Evolutionary conservation across 2,329 filamentous ascomycete genomes (phyloP), one percentile per base, ranked within the genome.

Genomic region (Tetracladium maxilliforme): DNA sequence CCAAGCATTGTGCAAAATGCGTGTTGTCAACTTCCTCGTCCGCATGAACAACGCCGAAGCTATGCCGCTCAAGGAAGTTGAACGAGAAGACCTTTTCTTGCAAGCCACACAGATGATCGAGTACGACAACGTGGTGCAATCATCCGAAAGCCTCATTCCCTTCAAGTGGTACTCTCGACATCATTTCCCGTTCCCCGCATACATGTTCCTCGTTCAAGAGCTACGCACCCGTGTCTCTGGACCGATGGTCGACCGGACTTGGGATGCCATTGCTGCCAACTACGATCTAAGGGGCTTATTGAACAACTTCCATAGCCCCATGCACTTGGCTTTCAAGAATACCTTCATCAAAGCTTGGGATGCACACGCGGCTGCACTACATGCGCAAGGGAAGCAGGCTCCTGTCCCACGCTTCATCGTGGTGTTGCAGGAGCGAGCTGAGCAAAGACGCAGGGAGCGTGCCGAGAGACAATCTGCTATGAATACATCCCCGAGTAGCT

Each of bases 171-270:
- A 56, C 2, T 26, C 46, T 3, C 39, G 49, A 5, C 41, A 49
- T 14, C 38, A 64, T 33, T 63, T 65, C 28, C 62, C 61, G 0
- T 54, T 63, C 21, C 51, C 52, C 1, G 58, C 56, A 3, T 64
- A 62, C 32, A 41, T 62, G 8, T 50, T 61, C 21, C 33, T 62
- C 6, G 31, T 52, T 1, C 48, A 61, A 30, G 49, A 59, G 15
- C 29, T 65, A 17, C 45, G 38, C 20, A 42, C 31, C 16, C 43
- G 49, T 7, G 57, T 59, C 10, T 22, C 35, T 9, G 11, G 11
- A 9, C 18, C 18, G 9, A 9, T 19, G 9, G 18, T 11, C 18
- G 18, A 19, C 9, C 18, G 11, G 11, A 11, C 18, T 9, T 19
- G 18, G 18, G 18, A 19, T 9, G 11, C 18, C 9, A 19, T 19